A percentile compares a stretch with the other conserved stretches of the same genome.
phyloP scores from a whole-genome alignment of 75 land plant genomes.

The Adiantum capillusveneris region DNA sequence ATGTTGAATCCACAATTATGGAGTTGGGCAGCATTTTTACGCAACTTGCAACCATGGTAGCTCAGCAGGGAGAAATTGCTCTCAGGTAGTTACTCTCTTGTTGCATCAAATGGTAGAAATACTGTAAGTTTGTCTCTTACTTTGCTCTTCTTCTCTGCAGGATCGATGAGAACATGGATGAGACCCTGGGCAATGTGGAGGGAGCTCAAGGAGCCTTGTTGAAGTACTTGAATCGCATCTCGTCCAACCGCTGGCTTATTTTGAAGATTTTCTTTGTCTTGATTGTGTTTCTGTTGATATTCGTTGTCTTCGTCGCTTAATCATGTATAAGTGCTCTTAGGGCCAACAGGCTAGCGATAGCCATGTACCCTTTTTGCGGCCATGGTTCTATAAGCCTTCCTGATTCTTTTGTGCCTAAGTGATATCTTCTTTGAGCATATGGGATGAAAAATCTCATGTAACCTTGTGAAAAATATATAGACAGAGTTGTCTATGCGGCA shows the following conservation, averaged over 20 bases:
- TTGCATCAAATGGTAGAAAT: neutral
- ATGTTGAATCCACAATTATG: slow-evolving; percentile 92
- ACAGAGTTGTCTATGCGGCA: too few species aligned
- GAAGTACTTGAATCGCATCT: slow-evolving; percentile 79
- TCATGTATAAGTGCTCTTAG: too few species aligned
- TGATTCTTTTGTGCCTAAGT: too few species aligned
- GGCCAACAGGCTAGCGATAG: too few species aligned
- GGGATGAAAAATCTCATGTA: too few species aligned
- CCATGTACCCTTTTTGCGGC: too few species aligned
- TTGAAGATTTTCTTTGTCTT: slow-evolving; percentile 88
- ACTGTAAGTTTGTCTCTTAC: too few species aligned
- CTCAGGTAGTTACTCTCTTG: slow-evolving; percentile 51
- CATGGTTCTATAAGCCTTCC: too few species aligned
- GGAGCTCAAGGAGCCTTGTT: slow-evolving; percentile 83
- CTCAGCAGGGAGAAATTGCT: slow-evolving; percentile 94
- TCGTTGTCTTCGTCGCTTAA: slow-evolving; percentile 67
- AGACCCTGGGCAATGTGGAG: slow-evolving; percentile 82
- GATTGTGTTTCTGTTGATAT: slow-evolving; percentile 78
- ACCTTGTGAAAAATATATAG: too few species aligned
- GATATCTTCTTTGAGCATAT: too few species aligned
- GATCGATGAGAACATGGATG: slow-evolving; percentile 97
- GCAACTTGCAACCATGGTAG: slow-evolving; percentile 93
- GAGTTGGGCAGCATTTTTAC: slow-evolving; percentile 86
- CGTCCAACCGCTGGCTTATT: slow-evolving; percentile 95
- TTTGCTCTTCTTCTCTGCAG: slow-evolving; percentile 21